phyloP scores from a whole-genome alignment of 495 filamentous ascomycete species.

The Hypoxylon trugodes region DNA sequence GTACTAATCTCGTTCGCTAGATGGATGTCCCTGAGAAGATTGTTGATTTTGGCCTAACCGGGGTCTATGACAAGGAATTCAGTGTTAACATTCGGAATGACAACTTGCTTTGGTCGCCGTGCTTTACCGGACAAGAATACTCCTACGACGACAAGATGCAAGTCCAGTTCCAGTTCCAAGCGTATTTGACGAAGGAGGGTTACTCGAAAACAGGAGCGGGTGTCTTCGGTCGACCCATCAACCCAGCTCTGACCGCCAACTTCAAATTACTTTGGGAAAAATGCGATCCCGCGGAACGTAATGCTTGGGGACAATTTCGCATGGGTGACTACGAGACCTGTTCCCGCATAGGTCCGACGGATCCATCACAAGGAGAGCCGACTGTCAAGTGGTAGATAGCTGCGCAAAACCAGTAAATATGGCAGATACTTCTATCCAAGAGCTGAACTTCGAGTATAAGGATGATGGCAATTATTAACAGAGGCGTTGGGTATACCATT shows the following conservation, averaged over 20 bases:
- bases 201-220: conserved; percentile 23
- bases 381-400: conserved; percentile 27
- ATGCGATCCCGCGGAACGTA: conserved; percentile 27
- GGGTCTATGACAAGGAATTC: conserved; percentile 26
- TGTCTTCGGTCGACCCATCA: conserved; percentile 22
- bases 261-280: conserved; percentile 30
- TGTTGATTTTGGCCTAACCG: conserved; percentile 15
- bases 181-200: conserved; percentile 33
- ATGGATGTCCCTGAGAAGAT: conserved; percentile 23
- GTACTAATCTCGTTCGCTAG: conserved; percentile 7
- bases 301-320: conserved; percentile 32
- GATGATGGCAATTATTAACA: no score
- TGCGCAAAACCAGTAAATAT: no score
- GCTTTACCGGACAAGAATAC: conserved; percentile 33
- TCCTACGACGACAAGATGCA: conserved; percentile 37
- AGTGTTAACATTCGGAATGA: conserved; percentile 23
- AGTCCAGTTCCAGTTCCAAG: conserved; percentile 36
- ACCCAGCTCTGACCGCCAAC: conserved; percentile 24
- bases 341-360: conserved; percentile 5
- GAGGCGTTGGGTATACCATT: no score
- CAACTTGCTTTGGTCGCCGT: conserved; percentile 25
- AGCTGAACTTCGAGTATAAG: no score
- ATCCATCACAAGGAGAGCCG: conserved; percentile 6
- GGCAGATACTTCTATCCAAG: no score
- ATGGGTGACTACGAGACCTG: conserved; percentile 35